Base-by-base conservation (phyloP, 129 eudicot genomes). In the carrot (Daucus carota) region DNA sequence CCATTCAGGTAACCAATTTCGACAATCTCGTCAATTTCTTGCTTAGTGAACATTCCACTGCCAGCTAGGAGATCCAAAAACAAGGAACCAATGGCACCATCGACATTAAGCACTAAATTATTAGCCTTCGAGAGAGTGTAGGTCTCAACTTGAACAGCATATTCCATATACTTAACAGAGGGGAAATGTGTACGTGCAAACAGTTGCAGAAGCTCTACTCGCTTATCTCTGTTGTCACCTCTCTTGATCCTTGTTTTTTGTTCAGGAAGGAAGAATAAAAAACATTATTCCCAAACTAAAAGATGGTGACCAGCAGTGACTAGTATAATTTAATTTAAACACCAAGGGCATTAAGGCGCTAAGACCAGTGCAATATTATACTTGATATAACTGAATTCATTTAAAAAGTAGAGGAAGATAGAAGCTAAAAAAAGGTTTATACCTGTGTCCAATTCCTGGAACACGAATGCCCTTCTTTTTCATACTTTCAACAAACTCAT, bases 381-480 rank as follows among this genome's bases (percentile, higher is more conserved):
- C 29, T 6, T 29, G 17, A 16, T 29, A 44, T 8, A 73, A 28
- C 14, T 29, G 28, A 45, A 73, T 28, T 45, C 50, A 40, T 6
- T 20, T 2, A 40, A 6, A 40, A n/a, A 41, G 3, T 12, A 26
- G 18, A 42, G 75, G 22, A 71, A 71, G 38, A 71, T 26, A 26
- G 52, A 71, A 71, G 54, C 54, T 28, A 66, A 1, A 36, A 72
- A n/a, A 73, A 26, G 54, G 65, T 47, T 69, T 32, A 44, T 71
- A 93, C 96, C 98, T 93, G 92, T 93, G 98, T 50, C 98, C 98
- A 41, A 93, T 93, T 73, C 98, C 98, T 33, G 98, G 98, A 54
- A 93, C 97, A 77, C 97, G 96, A 62, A 93, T 90, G 44, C 98
- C 98, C 88, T 90, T 83, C 85, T 90, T 90, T 75, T 90, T 93